Conservation (phyloP, 345 rosid species). For the Cardiospermum halicacabum region DNA sequence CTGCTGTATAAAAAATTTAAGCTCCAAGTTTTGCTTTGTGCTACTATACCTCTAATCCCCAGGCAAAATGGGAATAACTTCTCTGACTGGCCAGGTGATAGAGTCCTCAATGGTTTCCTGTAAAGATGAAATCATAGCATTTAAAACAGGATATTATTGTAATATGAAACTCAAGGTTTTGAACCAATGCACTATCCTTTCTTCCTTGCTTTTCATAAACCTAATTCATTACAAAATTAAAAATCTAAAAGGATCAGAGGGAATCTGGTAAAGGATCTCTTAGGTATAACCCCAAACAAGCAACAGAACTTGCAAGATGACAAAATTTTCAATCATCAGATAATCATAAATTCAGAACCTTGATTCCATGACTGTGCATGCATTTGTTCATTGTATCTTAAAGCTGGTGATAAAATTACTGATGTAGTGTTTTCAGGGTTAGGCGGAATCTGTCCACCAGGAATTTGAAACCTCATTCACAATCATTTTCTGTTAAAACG, state of each 20-base stretch:
- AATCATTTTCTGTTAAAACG: not conserved
- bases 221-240: not conserved
- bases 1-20: not conserved
- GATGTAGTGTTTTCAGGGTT: not conserved
- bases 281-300: not conserved
- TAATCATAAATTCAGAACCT: not conserved
- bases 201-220: slow-evolving; percentile 3
- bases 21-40: not conserved
- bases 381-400: not conserved
- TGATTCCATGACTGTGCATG: not conserved
- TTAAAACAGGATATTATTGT: not conserved
- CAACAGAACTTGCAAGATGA: not conserved
- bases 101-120: slow-evolving; percentile 98
- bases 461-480: not conserved
- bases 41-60: slow-evolving; percentile 86
- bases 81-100: slow-evolving; percentile 97
- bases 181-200: not conserved
- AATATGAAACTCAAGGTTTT: not conserved
- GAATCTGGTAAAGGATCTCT: not conserved
- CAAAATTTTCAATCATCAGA: not conserved
- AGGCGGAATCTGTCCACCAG: not conserved
- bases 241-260: not conserved
- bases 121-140: slow-evolving; percentile 18
- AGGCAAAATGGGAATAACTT: slow-evolving; percentile 92
- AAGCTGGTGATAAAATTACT: not conserved